phyloP scores from a whole-genome alignment of 1,284 basidiomycete genomes.

The Agroathelia rolfsii region DNA sequence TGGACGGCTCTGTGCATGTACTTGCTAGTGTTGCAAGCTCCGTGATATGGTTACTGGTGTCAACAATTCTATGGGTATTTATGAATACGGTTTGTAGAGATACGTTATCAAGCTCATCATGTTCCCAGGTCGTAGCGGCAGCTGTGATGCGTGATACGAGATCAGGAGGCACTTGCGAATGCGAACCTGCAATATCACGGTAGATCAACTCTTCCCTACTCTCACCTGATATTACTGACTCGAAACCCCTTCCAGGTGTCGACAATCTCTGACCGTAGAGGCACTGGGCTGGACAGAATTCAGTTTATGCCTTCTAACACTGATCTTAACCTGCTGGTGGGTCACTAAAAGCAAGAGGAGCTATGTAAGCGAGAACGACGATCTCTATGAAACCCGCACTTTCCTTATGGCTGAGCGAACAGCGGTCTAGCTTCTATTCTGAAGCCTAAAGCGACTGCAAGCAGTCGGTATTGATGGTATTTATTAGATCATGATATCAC shows the following conservation, averaged over 20 bases:
- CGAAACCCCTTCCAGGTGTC: conserved; percentile 55
- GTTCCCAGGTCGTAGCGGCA: conserved; percentile 46
- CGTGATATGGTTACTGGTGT: conserved; percentile 59
- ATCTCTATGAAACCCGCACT: no score
- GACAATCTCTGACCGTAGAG: conserved; percentile 61
- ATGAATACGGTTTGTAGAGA: conserved; percentile 3
- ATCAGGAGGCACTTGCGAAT: conserved; percentile 46
- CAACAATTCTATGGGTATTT: conserved; percentile 53
- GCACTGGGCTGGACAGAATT: conserved; percentile 69
- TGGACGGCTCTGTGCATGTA: conserved; percentile 52
- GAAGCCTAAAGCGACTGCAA: no score
- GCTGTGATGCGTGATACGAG: conserved; percentile 57
- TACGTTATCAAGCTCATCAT: conserved; percentile 5
- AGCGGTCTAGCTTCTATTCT: no score
- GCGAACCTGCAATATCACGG: conserved; percentile 42
- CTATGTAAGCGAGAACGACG: conserved; percentile 37
- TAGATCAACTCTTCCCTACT: conserved; percentile 15
- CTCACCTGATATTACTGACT: no score
- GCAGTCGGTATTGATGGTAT: no score
- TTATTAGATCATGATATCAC: no score
- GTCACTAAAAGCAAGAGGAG: conserved; percentile 34
- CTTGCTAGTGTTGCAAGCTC: conserved; percentile 68
- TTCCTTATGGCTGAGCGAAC: no score
- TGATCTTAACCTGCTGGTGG: conserved; percentile 54
- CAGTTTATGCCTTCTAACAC: conserved; percentile 49